Conservation (phyloP, 2,329 filamentous ascomycete species). For the Teratosphaeria destructans region DNA sequence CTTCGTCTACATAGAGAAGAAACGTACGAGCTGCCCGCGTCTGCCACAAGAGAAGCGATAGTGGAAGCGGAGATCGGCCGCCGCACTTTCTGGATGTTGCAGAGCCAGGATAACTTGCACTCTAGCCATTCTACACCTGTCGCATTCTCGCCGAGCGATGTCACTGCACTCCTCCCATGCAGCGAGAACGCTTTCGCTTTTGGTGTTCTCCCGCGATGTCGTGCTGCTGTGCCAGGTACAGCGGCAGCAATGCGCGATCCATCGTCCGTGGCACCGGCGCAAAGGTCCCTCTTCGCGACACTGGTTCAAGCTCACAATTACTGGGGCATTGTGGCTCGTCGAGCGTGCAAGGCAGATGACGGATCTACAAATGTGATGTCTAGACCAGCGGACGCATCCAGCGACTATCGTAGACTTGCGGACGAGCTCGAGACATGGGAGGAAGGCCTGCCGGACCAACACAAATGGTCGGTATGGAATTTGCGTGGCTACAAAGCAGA, state of each 20-base stretch:
- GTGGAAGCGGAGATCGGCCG: not conserved
- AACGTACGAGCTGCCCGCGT: not conserved
- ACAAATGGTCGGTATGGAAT: not conserved
- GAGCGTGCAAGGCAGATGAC: not conserved
- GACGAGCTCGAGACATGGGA: not conserved
- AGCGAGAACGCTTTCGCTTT: not conserved
- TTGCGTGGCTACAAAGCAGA: not conserved
- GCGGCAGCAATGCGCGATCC: not conserved
- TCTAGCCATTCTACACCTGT: not conserved
- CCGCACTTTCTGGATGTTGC: not conserved
- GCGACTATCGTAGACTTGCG: not conserved
- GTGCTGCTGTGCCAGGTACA: not conserved
- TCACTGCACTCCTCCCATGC: not conserved
- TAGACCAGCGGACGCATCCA: not conserved
- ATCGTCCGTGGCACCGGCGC: not conserved
- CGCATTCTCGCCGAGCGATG: not conserved
- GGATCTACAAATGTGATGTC: not conserved
- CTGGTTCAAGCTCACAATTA: not conserved
- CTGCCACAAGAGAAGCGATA: not conserved
- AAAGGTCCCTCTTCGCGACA: not conserved
- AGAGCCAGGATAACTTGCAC: not conserved
- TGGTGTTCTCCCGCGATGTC: not conserved
- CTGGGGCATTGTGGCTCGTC: not conserved
- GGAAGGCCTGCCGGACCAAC: not conserved
- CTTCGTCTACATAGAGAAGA: not conserved